Conservation (phyloP, 495 filamentous ascomycete genomes). For the Penicillium daleae region DNA sequence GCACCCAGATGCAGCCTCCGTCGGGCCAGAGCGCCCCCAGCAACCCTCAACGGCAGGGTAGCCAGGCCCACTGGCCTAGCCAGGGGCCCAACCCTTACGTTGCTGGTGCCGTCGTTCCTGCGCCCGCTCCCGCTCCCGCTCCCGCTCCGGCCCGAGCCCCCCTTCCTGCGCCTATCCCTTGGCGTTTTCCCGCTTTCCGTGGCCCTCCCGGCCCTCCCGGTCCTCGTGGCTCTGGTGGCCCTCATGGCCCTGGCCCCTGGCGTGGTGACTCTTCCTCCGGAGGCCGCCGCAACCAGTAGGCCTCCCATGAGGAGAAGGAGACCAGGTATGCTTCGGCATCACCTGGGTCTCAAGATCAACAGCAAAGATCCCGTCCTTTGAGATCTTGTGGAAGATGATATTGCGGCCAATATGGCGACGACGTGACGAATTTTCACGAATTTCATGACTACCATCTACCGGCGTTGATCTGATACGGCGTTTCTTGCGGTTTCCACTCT, state of each 20-base stretch:
- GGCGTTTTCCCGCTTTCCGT: not conserved
- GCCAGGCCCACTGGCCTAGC: not conserved
- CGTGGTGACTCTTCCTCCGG: not conserved
- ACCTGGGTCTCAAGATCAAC: conserved; percentile 2
- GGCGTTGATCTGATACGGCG: not conserved
- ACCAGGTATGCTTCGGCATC: not conserved
- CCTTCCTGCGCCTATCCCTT: not conserved
- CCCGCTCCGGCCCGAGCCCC: not conserved
- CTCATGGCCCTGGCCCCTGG: not conserved
- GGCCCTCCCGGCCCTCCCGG: not conserved
- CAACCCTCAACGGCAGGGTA: too few species aligned
- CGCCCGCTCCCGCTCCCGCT: not conserved
- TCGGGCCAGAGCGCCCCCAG: too few species aligned
- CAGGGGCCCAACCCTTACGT: conserved; percentile 1
- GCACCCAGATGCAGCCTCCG: not conserved
- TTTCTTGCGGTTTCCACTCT: not conserved
- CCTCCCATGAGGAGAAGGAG: not conserved
- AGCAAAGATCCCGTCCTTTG: not conserved
- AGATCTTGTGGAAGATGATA: not conserved
- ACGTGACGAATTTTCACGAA: not conserved
- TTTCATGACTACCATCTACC: not conserved
- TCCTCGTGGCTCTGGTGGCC: not conserved
- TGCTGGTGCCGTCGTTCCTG: not conserved
- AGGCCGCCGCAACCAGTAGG: not conserved
- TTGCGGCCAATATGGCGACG: not conserved